Base-by-base conservation (phyloP, 2,329 filamentous ascomycete species). In the Parastagonospora nodorum region DNA sequence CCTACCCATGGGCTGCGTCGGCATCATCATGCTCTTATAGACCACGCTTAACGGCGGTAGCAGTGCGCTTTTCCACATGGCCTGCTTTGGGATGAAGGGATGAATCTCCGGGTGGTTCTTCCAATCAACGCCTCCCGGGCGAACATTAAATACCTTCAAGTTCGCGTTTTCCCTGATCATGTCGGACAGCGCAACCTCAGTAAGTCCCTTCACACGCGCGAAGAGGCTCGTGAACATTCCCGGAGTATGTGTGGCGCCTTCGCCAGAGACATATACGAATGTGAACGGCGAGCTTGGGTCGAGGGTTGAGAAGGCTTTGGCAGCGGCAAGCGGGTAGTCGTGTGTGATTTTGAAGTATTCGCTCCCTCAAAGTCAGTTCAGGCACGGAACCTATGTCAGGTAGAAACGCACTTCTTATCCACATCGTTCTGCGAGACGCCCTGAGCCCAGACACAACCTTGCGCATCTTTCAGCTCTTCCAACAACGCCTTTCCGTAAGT, bases 371-470 rank as follows among this genome's bases (percentile, higher is more conserved):
- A 38, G 42, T 47, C 16, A 40, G 32, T 14, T 45, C 2, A 11
- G 9, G 11, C 12, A 19, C 19, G n/a, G 28, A 16, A n/a, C 28
- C 32, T 31, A 11, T 10, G 16, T 11, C 9, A 31, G 12, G 19
- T 19, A 5, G 27, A 16, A 51, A 66, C 80, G 53, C 63, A 86
- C 81, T 87, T 83, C 53, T 82, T 84, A 49, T 67, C 67, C 7
- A 89, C 86, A 35, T 80, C 74, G 9, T 71, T 83, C 62, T 86
- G 82, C 53, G 82, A 85, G 41, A 86, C 84, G 0, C 89, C 88
- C 66, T 88, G 77, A 0, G 89, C 88, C 89, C 89, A 92, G 1
- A 92, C 85, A 51, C 85, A 88, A 2, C 85, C 88, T 7, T 81
- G 75, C 0, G 88, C 88, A 16, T 83, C 88, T 45, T 80, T 77